Percentiles rank a stretch among this genome's conserved stretches.
Evolutionary conservation across 1,284 basidiomycete species (phyloP).

Genomic region (Flammula alnicola): DNA sequence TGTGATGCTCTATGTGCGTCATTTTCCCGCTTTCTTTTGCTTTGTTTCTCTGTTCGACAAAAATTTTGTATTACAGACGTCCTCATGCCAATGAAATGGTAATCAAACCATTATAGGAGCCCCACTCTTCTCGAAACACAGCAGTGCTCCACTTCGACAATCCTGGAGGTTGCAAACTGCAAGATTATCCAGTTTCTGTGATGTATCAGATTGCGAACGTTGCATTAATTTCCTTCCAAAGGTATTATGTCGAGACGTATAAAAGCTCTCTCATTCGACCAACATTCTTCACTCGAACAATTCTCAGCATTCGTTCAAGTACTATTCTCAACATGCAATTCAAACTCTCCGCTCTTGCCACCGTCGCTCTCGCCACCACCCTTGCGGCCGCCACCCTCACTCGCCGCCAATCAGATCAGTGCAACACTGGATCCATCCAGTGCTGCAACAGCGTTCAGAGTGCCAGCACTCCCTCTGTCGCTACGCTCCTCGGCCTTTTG

Average conservation of each 20-base stretch:
- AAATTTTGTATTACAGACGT: too few relatives aligned
- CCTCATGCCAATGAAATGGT: too few relatives aligned
- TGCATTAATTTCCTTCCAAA: too few relatives aligned
- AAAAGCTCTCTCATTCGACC: constrained; percentile 8
- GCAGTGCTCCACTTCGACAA: constrained; percentile 2
- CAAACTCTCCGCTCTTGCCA: constrained; percentile 9
- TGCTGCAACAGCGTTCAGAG: constrained; percentile 9
- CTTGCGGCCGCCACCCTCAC: constrained; percentile 16
- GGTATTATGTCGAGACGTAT: too few relatives aligned
- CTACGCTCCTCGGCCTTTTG: constrained; percentile 4
- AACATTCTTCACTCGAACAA: constrained; percentile 18
- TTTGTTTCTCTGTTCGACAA: too few relatives aligned
- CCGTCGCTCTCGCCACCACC: constrained; percentile 8
- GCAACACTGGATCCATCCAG: constrained; percentile 5
- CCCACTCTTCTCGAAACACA: too few relatives aligned
- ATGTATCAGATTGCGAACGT: too few relatives aligned
- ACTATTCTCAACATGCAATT: constrained; percentile 13
- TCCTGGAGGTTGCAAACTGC: too few relatives aligned
- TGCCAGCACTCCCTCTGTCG: not conserved
- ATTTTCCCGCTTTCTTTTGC: too few relatives aligned
- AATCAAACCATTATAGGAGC: too few relatives aligned
- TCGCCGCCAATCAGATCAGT: constrained; percentile 6
- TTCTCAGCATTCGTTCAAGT: constrained; percentile 12
- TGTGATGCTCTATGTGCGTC: too few relatives aligned
- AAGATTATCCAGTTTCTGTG: constrained; percentile 25